phyloP scores from a whole-genome alignment of 2,329 filamentous ascomycete species.

The Neocatenulostroma microsporum region DNA sequence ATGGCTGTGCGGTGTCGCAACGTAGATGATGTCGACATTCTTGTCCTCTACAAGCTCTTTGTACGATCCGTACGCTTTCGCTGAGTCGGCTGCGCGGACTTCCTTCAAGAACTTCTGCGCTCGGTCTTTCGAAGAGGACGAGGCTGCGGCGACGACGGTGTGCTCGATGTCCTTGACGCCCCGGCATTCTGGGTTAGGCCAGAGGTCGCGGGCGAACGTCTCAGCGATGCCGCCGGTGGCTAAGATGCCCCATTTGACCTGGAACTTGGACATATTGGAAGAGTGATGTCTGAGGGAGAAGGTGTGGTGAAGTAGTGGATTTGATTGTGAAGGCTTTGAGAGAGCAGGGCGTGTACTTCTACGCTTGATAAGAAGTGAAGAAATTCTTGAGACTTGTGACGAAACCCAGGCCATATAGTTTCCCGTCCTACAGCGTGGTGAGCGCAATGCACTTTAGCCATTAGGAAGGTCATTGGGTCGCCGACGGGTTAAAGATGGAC shows the following conservation, averaged over 20 bases:
- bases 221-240: conserved; percentile 43
- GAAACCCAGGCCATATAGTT: no score
- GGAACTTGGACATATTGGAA: conserved; percentile 28
- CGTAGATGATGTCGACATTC: conserved; percentile 76
- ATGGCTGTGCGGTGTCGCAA: conserved; percentile 85
- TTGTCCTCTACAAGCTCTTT: conserved; percentile 70
- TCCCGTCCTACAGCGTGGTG: no score
- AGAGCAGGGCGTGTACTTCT: no score
- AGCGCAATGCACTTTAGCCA: no score
- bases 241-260: conserved; percentile 37
- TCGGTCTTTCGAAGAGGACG: conserved; percentile 62
- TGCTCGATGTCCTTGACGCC: conserved; percentile 66
- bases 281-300: no score
- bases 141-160: conserved; percentile 70
- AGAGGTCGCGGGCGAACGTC: conserved; percentile 65
- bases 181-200: conserved; percentile 62
- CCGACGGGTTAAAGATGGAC: no score
- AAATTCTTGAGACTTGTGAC: no score
- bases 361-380: no score
- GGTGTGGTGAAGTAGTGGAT: no score
- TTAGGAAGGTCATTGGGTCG: no score
- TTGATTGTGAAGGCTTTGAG: no score
- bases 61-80: conserved; percentile 72
- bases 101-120: conserved; percentile 66
- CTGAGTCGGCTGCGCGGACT: conserved; percentile 58